A percentile compares a stretch with the other conserved stretches of the same genome.
These are phyloP conservation scores for Penicillium atrosanguineum DNA, from an alignment of 495 filamentous ascomycete genomes.

Conservation along the genomic window DNA sequence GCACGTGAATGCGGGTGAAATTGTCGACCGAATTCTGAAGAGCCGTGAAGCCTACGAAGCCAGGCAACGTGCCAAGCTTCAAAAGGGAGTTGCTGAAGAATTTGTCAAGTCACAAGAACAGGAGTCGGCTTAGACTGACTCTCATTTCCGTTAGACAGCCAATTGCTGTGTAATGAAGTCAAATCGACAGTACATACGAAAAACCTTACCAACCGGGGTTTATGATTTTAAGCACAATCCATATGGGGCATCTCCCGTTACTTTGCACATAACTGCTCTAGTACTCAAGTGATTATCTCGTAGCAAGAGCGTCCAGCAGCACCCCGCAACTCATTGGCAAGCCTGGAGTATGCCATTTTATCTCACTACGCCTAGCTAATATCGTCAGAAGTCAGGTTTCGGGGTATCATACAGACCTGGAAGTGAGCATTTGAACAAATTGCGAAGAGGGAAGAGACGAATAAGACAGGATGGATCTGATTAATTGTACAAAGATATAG, in stretches of 20 bases:
- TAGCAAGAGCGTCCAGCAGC: neutral
- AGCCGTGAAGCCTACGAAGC: conserved; percentile 84
- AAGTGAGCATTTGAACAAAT: neutral
- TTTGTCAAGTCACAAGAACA: conserved; percentile 39
- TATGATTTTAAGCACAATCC: neutral
- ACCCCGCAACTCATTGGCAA: neutral
- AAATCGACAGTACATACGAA: conserved; percentile 20
- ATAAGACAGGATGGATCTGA: conserved; percentile 8
- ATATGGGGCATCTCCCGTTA: neutral
- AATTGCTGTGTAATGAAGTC: conserved; percentile 3
- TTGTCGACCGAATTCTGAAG: conserved; percentile 85
- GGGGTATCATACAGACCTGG: neutral
- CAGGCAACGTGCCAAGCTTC: conserved; percentile 80
- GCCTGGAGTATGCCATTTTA: neutral
- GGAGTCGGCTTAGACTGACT: conserved; percentile 11
- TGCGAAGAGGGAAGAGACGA: conserved; percentile 7
- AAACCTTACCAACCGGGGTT: conserved; percentile 18
- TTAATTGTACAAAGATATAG: conserved; percentile 21
- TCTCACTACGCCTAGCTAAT: neutral
- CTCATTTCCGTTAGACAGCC: neutral
- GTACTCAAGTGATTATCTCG: neutral
- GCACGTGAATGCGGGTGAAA: conserved; percentile 87
- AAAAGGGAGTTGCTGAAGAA: conserved; percentile 73
- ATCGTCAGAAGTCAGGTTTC: neutral
- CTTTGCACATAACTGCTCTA: neutral